Percentiles rank a stretch among this genome's conserved stretches.
Conservation (phyloP, 768 basidiomycete species). For the Infundibulicybe gibba region DNA sequence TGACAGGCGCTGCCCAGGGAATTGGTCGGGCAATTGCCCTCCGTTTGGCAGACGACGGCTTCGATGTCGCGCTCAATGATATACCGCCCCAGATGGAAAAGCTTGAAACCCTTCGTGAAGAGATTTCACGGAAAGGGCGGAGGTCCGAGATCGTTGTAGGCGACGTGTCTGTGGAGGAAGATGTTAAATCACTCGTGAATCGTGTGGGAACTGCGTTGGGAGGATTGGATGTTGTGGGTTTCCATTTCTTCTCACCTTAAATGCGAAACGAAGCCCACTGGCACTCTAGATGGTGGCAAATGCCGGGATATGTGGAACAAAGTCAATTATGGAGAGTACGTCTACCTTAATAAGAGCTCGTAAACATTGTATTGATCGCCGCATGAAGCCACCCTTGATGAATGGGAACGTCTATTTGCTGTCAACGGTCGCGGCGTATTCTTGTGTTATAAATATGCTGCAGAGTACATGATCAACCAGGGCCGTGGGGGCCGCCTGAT, state of each 20-base stretch:
- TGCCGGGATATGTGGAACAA: constrained; percentile 15
- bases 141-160: constrained; percentile 12
- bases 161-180: constrained; percentile 23
- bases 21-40: constrained; percentile 27
- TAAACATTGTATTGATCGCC: neutral
- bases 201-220: constrained; percentile 18
- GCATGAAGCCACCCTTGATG: constrained; percentile 18
- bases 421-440: constrained; percentile 34
- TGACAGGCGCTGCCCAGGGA: constrained; percentile 27
- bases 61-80: constrained; percentile 27
- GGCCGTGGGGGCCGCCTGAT: constrained; percentile 40
- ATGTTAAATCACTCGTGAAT: constrained; percentile 23
- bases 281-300: constrained; percentile 30
- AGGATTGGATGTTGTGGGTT: constrained; percentile 24
- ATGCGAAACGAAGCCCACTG: too few relatives aligned
- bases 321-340: constrained; percentile 17
- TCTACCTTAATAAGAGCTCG: neutral
- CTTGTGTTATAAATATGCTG: constrained; percentile 39
- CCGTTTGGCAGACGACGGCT: constrained; percentile 26
- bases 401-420: constrained; percentile 25
- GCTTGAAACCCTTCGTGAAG: constrained; percentile 16
- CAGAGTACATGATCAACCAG: constrained; percentile 38
- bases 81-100: constrained; percentile 7
- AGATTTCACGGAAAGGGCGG: constrained; percentile 19
- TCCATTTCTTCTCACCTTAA: neutral